These are phyloP conservation scores for Phytophthora foliorum DNA, from an alignment of 352 stramenopile species.

Conservation along the genomic window DNA sequence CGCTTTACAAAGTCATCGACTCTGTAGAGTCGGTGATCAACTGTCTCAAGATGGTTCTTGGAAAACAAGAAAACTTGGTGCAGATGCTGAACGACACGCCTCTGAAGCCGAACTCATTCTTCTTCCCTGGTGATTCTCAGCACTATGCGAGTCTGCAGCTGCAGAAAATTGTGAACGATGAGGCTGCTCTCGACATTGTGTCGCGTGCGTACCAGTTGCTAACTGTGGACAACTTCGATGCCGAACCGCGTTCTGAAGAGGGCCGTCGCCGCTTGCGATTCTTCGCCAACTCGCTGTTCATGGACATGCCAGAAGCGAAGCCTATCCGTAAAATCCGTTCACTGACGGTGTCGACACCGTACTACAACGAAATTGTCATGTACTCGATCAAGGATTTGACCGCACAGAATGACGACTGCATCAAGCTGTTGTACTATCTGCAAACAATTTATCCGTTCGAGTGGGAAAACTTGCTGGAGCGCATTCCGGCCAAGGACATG, in stretches of 20 bases:
- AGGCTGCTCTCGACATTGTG: constrained; percentile 87
- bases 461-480: constrained; percentile 88
- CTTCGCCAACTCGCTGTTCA: constrained; percentile 91
- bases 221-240: constrained; percentile 91
- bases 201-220: constrained; percentile 88
- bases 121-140: constrained; percentile 85
- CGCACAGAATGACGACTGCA: constrained; percentile 90
- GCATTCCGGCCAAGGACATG: constrained; percentile 83
- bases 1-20: constrained; percentile 88
- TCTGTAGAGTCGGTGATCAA: constrained; percentile 83
- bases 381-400: constrained; percentile 92
- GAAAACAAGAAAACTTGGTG: constrained; percentile 86
- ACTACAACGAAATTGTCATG: constrained; percentile 93
- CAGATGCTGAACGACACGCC: constrained; percentile 88
- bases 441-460: constrained; percentile 91
- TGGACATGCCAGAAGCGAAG: constrained; percentile 92
- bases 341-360: constrained; percentile 86
- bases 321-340: constrained; percentile 89
- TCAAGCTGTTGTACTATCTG: constrained; percentile 97
- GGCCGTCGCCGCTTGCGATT: constrained; percentile 87
- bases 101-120: constrained; percentile 88
- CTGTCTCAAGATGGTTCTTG: constrained; percentile 85
- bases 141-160: constrained; percentile 83
- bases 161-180: constrained; percentile 83
- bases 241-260: constrained; percentile 88